These are phyloP conservation scores for Pythium dissimile DNA, from an alignment of 352 stramenopile species.

Conservation along the genomic window DNA sequence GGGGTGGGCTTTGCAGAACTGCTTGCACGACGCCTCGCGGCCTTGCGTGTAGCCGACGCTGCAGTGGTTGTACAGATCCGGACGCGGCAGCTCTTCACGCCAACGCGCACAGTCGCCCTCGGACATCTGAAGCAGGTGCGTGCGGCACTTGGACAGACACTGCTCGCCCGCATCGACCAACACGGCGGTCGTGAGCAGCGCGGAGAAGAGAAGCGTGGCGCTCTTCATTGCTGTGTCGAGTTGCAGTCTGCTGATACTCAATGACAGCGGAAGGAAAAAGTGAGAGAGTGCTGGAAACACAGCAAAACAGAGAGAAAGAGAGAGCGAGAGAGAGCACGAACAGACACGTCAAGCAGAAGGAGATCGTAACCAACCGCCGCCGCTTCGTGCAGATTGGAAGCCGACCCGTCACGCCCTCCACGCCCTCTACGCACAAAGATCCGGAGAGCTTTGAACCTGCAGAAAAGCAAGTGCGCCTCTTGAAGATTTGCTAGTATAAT, in stretches of 20 bases:
- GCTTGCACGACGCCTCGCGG: constrained; percentile 3
- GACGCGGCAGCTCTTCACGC: constrained; percentile 20
- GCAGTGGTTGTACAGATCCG: constrained; percentile 27
- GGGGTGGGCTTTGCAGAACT: background rate
- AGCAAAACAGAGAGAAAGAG: too few relatives aligned
- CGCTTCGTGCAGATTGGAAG: too few relatives aligned
- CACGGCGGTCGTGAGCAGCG: background rate
- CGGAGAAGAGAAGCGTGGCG: background rate
- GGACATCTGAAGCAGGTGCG: background rate
- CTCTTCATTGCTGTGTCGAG: constrained; percentile 1
- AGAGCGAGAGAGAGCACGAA: too few relatives aligned
- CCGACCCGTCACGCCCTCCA: too few relatives aligned
- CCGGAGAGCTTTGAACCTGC: too few relatives aligned
- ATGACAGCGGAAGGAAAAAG: too few relatives aligned
- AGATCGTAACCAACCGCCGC: too few relatives aligned
- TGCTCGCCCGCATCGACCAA: background rate
- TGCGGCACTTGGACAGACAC: constrained; percentile 12
- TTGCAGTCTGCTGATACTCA: background rate
- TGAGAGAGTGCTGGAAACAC: too few relatives aligned
- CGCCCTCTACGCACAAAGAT: too few relatives aligned
- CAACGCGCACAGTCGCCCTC: constrained; percentile 13
- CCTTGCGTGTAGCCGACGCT: constrained; percentile 7
- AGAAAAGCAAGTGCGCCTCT: too few relatives aligned
- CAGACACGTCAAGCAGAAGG: too few relatives aligned
- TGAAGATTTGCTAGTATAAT: too few relatives aligned